phyloP scores from a whole-genome alignment of 495 filamentous ascomycete species.

The Penicillium dipodomyicola region DNA sequence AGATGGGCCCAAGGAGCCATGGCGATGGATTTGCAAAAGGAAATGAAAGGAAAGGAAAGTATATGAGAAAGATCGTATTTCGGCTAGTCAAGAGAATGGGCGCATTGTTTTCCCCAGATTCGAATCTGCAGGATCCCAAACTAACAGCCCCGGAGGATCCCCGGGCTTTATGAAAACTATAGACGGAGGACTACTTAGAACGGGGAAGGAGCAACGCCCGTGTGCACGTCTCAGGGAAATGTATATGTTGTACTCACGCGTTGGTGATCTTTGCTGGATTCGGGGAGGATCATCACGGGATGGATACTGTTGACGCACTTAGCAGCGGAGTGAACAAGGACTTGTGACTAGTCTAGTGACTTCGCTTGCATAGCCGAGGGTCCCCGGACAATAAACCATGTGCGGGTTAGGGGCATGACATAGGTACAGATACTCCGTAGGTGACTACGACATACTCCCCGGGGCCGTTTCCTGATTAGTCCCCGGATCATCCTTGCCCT shows the following conservation, averaged over 20 bases:
- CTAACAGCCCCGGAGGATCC: neutral
- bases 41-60: neutral
- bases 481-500: conserved; percentile 22
- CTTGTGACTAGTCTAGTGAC: conserved; percentile 5
- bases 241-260: conserved; percentile 5
- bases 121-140: neutral
- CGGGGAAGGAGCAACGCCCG: conserved; percentile 12
- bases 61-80: conserved; percentile 8
- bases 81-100: conserved; percentile 3
- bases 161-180: neutral
- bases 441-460: neutral
- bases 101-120: conserved; percentile 1
- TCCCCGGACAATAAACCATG: neutral
- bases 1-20: conserved; percentile 27
- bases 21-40: conserved; percentile 5
- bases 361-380: conserved; percentile 24
- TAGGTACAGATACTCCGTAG: too few relatives aligned
- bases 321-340: neutral
- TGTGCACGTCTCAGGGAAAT: conserved; percentile 16
- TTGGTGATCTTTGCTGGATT: conserved; percentile 15
- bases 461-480: neutral
- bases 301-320: neutral
- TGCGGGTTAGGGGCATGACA: neutral
- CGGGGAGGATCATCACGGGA: conserved; percentile 19
- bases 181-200: conserved; percentile 2